phyloP scores from a whole-genome alignment of 768 basidiomycete genomes.

The Lanmaoa rubissima region DNA sequence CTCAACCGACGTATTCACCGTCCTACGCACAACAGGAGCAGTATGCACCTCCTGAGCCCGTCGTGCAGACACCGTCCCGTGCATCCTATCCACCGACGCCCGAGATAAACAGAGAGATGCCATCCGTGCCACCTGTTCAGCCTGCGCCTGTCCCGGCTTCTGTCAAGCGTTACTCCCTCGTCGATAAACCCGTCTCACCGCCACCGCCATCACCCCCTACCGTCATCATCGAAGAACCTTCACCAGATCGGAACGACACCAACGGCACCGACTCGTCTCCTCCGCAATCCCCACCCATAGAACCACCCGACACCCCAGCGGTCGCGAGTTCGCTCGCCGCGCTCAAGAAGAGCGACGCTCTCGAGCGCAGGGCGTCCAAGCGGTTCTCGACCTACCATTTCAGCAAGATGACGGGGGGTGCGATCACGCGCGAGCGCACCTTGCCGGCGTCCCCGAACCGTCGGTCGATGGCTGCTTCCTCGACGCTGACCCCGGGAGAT shows the following conservation, averaged over 20 bases:
- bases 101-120: slow-evolving; percentile 25
- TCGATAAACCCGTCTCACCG: slow-evolving; percentile 59
- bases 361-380: slow-evolving; percentile 92
- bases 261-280: slow-evolving; percentile 33
- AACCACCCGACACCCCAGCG: slow-evolving; percentile 49
- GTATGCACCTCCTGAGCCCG: slow-evolving; percentile 12
- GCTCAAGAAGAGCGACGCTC: slow-evolving; percentile 78
- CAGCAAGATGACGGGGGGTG: slow-evolving; percentile 80
- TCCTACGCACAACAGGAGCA: slow-evolving; percentile 5
- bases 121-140: slow-evolving; percentile 31
- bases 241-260: slow-evolving; percentile 22
- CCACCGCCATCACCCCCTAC: slow-evolving; percentile 43
- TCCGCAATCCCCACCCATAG: slow-evolving; percentile 38
- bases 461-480: slow-evolving; percentile 62
- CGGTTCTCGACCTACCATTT: slow-evolving; percentile 95
- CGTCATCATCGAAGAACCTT: slow-evolving; percentile 41
- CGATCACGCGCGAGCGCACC: slow-evolving; percentile 47
- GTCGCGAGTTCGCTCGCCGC: slow-evolving; percentile 84
- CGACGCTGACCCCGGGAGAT: slow-evolving; percentile 65
- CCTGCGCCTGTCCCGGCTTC: slow-evolving; percentile 50
- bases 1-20: slow-evolving; percentile 7
- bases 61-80: slow-evolving; percentile 1
- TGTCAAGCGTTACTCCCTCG: slow-evolving; percentile 77
- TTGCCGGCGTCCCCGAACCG: slow-evolving; percentile 52
- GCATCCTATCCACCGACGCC: slow-evolving; percentile 18